A percentile compares a stretch with the other conserved stretches of the same genome.
phyloP scores from a whole-genome alignment of 768 basidiomycete species.

The Melanogaster broomeanus region DNA sequence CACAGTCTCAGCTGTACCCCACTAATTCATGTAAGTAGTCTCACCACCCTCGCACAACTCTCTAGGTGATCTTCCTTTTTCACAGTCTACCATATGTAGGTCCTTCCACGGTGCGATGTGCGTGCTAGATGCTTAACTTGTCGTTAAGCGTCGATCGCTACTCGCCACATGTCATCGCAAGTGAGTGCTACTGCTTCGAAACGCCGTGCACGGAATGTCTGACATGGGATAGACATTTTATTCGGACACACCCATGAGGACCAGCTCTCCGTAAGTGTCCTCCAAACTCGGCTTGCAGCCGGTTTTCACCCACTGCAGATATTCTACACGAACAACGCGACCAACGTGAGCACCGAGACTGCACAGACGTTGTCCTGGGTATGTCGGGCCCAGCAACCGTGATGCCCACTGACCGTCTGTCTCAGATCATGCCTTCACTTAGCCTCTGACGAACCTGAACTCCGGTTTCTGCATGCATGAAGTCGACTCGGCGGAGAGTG shows the following conservation, averaged over 20 bases:
- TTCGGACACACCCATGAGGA: slow-evolving; percentile 78
- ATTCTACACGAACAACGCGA: slow-evolving; percentile 72
- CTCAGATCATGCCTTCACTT: slow-evolving; percentile 50
- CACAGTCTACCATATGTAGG: slow-evolving; percentile 49
- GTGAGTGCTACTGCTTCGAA: slow-evolving; percentile 24
- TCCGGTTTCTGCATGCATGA: slow-evolving; percentile 60
- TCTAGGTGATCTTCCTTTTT: not conserved
- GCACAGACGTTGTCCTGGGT: slow-evolving; percentile 56
- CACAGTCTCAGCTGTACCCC: slow-evolving; percentile 42
- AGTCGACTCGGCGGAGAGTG: slow-evolving; percentile 37
- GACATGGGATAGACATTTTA: slow-evolving; percentile 51
- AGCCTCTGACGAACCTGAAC: slow-evolving; percentile 68
- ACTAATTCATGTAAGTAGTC: slow-evolving; percentile 43
- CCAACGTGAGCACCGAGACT: slow-evolving; percentile 51
- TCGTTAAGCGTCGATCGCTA: slow-evolving; percentile 42
- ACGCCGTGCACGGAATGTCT: not conserved
- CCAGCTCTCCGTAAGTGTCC: slow-evolving; percentile 51
- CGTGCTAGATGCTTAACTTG: not conserved
- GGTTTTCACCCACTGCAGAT: slow-evolving; percentile 43
- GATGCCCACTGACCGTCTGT: too few relatives aligned
- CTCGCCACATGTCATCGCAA: slow-evolving; percentile 49
- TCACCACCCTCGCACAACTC: not conserved
- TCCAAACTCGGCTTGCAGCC: too few relatives aligned
- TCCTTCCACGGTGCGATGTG: not conserved
- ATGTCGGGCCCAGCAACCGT: slow-evolving; percentile 2